Percentiles rank a stretch among this genome's conserved stretches.
These are phyloP conservation scores for Myriangium duriaei DNA, from an alignment of 2,329 filamentous ascomycete species.

Conservation along the genomic window DNA sequence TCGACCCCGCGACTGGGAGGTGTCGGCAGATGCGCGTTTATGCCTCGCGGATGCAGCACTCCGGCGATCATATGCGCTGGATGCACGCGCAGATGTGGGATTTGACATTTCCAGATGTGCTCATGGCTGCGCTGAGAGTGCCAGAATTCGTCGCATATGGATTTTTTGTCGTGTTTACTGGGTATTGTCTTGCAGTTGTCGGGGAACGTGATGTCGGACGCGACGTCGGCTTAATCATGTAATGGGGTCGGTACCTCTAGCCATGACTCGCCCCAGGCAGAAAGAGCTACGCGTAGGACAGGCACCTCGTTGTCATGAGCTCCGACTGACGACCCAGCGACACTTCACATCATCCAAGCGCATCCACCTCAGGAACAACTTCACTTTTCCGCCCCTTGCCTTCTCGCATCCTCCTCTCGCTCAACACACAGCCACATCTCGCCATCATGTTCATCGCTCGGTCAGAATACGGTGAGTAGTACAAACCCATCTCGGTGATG, in stretches of 20 bases:
- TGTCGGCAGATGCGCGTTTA: conserved; percentile 7
- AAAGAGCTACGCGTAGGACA: not conserved
- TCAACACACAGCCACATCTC: conserved; percentile 12
- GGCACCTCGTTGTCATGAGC: not conserved
- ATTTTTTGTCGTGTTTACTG: too few relatives aligned
- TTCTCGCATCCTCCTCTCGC: not conserved
- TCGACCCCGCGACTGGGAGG: conserved; percentile 3
- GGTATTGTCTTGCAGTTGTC: too few relatives aligned
- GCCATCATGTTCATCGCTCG: conserved; percentile 97
- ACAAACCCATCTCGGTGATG: conserved; percentile 15
- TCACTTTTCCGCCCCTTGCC: too few relatives aligned
- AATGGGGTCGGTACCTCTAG: not conserved
- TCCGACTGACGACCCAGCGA: not conserved
- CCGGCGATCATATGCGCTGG: conserved; percentile 5
- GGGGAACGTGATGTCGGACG: too few relatives aligned
- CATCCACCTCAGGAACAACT: too few relatives aligned
- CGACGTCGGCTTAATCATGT: not conserved
- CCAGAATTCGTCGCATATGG: too few relatives aligned
- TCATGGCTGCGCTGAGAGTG: conserved; percentile 1
- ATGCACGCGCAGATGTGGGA: conserved; percentile 1
- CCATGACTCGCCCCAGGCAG: not conserved
- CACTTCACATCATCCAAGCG: too few relatives aligned
- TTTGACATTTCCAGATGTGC: conserved; percentile 2
- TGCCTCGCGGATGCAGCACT: not conserved
- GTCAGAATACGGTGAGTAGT: conserved; percentile 89